Conservation (phyloP, 306 rosid species). For the Cucurbita argyrosperma region DNA sequence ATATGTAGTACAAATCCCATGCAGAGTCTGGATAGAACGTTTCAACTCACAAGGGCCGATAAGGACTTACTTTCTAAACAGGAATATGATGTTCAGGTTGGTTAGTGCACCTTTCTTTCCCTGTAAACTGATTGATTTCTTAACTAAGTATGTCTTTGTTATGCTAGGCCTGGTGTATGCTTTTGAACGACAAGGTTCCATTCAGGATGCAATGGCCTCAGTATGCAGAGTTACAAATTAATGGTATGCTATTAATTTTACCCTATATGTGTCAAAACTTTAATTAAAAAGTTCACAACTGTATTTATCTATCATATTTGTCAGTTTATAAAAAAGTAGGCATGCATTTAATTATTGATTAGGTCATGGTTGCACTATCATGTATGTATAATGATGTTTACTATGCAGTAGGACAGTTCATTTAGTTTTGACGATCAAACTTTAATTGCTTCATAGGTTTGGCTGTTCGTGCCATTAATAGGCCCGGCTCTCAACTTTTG, state of each 20-base stretch:
- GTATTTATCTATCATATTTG: neutral
- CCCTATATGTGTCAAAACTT: neutral
- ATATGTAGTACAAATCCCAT: slow-evolving; percentile 62
- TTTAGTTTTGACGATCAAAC: neutral
- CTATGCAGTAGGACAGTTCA: neutral
- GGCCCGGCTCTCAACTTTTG: slow-evolving; percentile 90
- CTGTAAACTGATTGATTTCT: neutral
- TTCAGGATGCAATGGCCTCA: slow-evolving; percentile 99
- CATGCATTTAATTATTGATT: neutral
- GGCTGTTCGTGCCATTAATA: slow-evolving; percentile 72
- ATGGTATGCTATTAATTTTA: slow-evolving; percentile 41
- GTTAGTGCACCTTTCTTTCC: slow-evolving; percentile 10
- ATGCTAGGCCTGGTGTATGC: slow-evolving; percentile 95
- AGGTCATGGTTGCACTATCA: neutral
- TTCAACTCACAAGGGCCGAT: slow-evolving; percentile 70
- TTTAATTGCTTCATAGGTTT: slow-evolving; percentile 32
- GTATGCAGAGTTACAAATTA: slow-evolving; percentile 75
- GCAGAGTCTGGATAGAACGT: slow-evolving; percentile 72
- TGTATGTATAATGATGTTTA: neutral
- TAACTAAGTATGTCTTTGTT: neutral
- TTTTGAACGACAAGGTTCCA: slow-evolving; percentile 85
- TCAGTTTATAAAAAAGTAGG: neutral
- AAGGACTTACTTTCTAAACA: slow-evolving; percentile 56
- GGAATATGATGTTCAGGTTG: slow-evolving; percentile 86
- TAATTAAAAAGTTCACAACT: neutral